Conservation (phyloP, 2,329 filamentous ascomycete species). For the Chaetomiaceae sp. region DNA sequence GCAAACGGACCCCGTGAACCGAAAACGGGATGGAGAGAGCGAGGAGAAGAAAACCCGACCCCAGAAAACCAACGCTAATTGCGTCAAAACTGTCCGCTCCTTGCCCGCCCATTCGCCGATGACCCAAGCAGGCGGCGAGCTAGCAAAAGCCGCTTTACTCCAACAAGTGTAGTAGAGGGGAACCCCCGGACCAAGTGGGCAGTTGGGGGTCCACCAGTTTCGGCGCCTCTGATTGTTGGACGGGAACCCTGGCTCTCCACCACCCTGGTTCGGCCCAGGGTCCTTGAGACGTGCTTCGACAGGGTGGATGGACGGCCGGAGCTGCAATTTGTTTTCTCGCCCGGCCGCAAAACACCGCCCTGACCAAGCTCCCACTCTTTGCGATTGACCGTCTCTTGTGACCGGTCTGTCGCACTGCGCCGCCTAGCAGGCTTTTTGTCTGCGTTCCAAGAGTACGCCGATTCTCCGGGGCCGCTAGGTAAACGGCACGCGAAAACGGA, state of each 20-base stretch:
- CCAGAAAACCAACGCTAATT: neutral
- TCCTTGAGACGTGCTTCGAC: conserved; percentile 24
- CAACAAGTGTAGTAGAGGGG: conserved; percentile 10
- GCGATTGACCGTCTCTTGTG: conserved; percentile 21
- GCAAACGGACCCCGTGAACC: neutral
- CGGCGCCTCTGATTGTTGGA: conserved; percentile 22
- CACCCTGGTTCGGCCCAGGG: conserved; percentile 21
- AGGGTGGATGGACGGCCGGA: conserved; percentile 18
- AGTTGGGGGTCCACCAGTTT: conserved; percentile 21
- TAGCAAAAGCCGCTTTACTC: conserved; percentile 11
- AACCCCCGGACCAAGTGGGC: conserved; percentile 17
- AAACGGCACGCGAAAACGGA: neutral
- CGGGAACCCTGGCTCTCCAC: conserved; percentile 20
- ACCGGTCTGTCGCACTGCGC: conserved; percentile 13
- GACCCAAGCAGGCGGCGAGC: conserved; percentile 3
- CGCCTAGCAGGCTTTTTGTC: conserved; percentile 5
- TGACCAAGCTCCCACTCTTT: conserved; percentile 14
- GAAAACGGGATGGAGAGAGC: neutral
- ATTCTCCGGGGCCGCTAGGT: no score
- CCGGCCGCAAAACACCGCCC: conserved; percentile 18
- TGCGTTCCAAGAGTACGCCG: conserved; percentile 4
- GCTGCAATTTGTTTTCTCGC: conserved; percentile 22
- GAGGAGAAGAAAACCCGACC: neutral
- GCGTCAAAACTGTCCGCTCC: conserved; percentile 1
- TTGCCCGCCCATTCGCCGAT: conserved; percentile 11